A percentile compares a stretch with the other conserved stretches of the same genome.
Evolutionary conservation across 2,329 filamentous ascomycete species (phyloP).

Genomic region (Monosporascus sp.): DNA sequence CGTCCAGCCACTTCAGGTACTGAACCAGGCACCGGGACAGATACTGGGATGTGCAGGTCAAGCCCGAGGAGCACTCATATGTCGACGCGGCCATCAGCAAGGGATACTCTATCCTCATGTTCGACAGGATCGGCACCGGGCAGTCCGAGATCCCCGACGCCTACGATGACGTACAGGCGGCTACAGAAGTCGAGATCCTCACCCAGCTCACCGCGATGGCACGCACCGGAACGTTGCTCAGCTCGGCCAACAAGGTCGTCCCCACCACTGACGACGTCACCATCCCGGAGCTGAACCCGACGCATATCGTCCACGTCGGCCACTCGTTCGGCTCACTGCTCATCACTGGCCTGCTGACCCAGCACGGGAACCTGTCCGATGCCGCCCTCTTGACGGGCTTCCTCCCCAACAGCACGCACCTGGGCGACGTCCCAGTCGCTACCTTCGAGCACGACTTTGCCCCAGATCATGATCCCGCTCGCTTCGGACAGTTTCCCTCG

Average conservation of each 20-base stretch:
- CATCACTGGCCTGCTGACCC: slow-evolving; percentile 22
- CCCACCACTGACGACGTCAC: slow-evolving; percentile 4
- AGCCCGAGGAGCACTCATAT: slow-evolving; percentile 29
- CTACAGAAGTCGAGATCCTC: slow-evolving; percentile 34
- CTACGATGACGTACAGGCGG: slow-evolving; percentile 32
- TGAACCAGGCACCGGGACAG: slow-evolving; percentile 29
- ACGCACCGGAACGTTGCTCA: slow-evolving; percentile 27
- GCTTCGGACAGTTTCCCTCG: slow-evolving; percentile 12
- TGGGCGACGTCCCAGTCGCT: slow-evolving; percentile 9
- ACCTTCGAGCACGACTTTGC: slow-evolving; percentile 17
- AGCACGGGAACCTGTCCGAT: slow-evolving; percentile 30
- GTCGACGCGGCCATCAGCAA: slow-evolving; percentile 28
- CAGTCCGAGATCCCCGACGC: slow-evolving; percentile 31
- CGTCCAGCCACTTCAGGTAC: not conserved
- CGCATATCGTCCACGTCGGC: slow-evolving; percentile 23
- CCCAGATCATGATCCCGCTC: slow-evolving; percentile 10
- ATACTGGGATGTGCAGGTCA: slow-evolving; percentile 29
- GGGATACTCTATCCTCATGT: slow-evolving; percentile 34
- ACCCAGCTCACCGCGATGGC: slow-evolving; percentile 29
- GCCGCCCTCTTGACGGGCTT: slow-evolving; percentile 34
- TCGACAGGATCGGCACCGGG: slow-evolving; percentile 33
- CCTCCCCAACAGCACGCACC: slow-evolving; percentile 19
- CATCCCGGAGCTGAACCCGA: slow-evolving; percentile 18
- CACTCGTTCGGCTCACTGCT: slow-evolving; percentile 22
- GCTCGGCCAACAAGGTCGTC: slow-evolving; percentile 10